phyloP scores from a whole-genome alignment of 768 basidiomycete genomes.

The Leucogyrophana mollusca region DNA sequence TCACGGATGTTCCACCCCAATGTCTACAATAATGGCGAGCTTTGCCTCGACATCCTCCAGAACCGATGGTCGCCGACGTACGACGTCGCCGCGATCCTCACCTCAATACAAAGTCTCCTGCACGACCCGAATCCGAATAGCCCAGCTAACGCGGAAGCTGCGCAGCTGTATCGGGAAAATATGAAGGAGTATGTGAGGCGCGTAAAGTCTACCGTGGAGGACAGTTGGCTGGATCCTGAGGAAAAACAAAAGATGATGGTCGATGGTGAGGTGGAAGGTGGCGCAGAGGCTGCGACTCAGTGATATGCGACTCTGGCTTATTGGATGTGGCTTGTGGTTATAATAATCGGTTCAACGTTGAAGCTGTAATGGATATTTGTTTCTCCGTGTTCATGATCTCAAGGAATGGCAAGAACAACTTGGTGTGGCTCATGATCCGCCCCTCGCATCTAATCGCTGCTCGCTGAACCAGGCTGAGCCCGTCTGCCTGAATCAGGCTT shows the following conservation, averaged over 20 bases:
- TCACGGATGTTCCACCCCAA: slow-evolving; percentile 99
- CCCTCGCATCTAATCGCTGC: no score
- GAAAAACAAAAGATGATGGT: slow-evolving; percentile 62
- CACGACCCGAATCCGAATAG: slow-evolving; percentile 99
- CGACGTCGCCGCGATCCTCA: slow-evolving; percentile 97
- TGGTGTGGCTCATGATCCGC: no score
- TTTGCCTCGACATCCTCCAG: slow-evolving; percentile 97
- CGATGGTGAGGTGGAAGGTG: slow-evolving; percentile 21
- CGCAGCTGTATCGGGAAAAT: slow-evolving; percentile 93
- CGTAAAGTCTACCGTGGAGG: slow-evolving; percentile 92
- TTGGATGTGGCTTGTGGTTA: no score
- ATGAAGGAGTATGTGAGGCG: slow-evolving; percentile 97
- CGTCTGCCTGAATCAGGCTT: no score
- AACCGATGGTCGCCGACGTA: slow-evolving; percentile 99
- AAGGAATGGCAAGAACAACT: no score
- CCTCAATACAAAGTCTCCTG: slow-evolving; percentile 90
- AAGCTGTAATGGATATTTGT: no score
- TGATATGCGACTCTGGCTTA: not conserved
- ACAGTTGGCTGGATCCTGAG: slow-evolving; percentile 86
- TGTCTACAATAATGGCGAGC: slow-evolving; percentile 97
- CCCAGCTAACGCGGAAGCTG: slow-evolving; percentile 98
- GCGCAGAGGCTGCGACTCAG: not conserved
- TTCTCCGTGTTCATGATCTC: no score
- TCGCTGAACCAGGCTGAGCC: no score
- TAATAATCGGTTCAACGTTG: no score